Percentiles rank a stretch among this genome's conserved stretches.
phyloP scores from a whole-genome alignment of 179 eudicot species.

The Carnegiea gigantea region DNA sequence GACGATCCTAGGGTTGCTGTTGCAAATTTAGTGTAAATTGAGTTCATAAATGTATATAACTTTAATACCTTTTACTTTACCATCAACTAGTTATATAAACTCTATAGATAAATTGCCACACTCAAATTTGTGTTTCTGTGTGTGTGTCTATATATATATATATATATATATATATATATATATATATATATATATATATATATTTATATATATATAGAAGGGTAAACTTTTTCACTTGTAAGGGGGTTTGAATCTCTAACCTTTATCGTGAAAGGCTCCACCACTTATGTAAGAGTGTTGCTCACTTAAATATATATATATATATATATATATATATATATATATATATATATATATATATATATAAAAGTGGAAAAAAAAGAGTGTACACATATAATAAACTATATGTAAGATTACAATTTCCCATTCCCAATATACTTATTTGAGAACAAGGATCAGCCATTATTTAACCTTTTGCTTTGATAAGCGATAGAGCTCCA shows the following conservation, averaged over 20 bases:
- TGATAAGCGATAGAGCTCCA: constrained; percentile 28
- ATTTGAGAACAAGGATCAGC: constrained; percentile 38
- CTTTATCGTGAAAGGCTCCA: no score
- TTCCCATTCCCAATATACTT: constrained; percentile 44
- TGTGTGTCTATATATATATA: no score
- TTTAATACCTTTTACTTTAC: background rate
- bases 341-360: no score
- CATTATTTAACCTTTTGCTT: constrained; percentile 43
- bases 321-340: no score
- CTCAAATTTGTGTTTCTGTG: background rate
- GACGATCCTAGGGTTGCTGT: no score
- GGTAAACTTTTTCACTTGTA: no score
- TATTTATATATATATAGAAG: no score
- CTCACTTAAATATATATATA: background rate
- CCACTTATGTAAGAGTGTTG: no score
- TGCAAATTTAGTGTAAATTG: no score
- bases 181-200: no score
- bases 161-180: no score
- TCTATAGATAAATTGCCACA: background rate
- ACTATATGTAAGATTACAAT: background rate
- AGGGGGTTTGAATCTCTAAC: no score
- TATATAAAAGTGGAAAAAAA: background rate
- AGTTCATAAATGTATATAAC: background rate
- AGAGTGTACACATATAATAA: background rate
- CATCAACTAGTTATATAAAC: background rate